Conservation (phyloP, 2,329 filamentous ascomycete genomes). For the Phyllosticta capitalensis region DNA sequence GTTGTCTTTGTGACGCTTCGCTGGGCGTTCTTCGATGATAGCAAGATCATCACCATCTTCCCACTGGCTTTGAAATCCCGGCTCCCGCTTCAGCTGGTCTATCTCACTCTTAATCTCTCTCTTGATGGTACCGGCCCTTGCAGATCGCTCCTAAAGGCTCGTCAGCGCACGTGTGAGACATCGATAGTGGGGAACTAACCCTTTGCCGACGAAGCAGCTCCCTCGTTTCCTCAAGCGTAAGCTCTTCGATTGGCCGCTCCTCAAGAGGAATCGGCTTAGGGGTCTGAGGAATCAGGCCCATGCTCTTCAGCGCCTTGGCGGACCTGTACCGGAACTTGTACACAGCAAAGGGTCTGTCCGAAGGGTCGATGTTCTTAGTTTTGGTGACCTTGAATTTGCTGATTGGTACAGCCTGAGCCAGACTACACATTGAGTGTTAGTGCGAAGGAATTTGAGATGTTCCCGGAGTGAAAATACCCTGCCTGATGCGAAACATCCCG, state of each 20-base stretch:
- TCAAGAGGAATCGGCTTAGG: slow-evolving; percentile 20
- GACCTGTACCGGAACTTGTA: slow-evolving; percentile 24
- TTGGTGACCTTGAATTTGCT: no score
- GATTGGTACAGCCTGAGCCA: no score
- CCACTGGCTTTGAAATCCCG: background rate
- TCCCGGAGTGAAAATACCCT: slow-evolving; percentile 12
- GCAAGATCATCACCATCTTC: background rate
- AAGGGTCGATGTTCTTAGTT: slow-evolving; percentile 10
- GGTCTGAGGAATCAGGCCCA: slow-evolving; percentile 23
- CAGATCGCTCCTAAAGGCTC: background rate
- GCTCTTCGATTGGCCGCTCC: slow-evolving; percentile 15
- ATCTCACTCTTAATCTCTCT: background rate
- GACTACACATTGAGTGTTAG: no score
- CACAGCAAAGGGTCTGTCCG: slow-evolving; percentile 14
- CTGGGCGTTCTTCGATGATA: background rate
- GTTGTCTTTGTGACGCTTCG: background rate
- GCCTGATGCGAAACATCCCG: slow-evolving; percentile 16
- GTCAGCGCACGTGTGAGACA: background rate
- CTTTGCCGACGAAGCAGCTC: slow-evolving; percentile 16
- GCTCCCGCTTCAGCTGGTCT: no score
- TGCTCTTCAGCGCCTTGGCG: slow-evolving; percentile 21
- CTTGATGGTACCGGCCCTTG: background rate
- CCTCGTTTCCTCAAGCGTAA: slow-evolving; percentile 17
- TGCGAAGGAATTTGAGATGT: no score
- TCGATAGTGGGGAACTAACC: slow-evolving; percentile 6